Evolutionary conservation across 2,329 filamentous ascomycete genomes (phyloP).

Genomic region (Pseudopithomyces chartarum): DNA sequence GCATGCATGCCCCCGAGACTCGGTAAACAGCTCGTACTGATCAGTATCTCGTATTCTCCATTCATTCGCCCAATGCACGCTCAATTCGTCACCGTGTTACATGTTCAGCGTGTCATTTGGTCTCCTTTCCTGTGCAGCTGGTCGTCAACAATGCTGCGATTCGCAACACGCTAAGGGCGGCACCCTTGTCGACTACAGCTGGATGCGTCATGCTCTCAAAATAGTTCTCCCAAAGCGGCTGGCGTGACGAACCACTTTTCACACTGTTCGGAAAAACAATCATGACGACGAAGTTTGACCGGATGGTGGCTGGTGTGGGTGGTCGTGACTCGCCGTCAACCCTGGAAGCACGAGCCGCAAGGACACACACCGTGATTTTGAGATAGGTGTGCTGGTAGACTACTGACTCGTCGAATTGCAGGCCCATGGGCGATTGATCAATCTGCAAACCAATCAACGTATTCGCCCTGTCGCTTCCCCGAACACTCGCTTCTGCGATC

Average conservation of each 20-base stretch:
- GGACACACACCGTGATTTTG: background rate
- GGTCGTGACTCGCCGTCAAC: background rate
- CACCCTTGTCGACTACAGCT: constrained; percentile 18
- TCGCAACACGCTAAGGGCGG: constrained; percentile 8
- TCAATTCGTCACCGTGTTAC: background rate
- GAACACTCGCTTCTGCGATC: constrained; percentile 24
- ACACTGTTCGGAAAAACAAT: background rate
- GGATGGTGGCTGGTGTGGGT: constrained; percentile 3
- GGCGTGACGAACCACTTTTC: background rate
- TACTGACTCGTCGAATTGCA: constrained; percentile 11
- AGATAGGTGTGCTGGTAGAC: background rate
- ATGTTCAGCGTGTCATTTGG: background rate
- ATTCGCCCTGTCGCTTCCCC: constrained; percentile 20
- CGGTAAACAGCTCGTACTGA: background rate
- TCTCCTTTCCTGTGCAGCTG: constrained; percentile 9
- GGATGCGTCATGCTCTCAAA: background rate
- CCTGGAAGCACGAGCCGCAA: background rate
- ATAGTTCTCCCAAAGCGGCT: constrained; percentile 1
- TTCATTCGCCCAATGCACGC: background rate
- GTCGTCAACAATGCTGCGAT: constrained; percentile 3
- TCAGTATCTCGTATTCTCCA: background rate
- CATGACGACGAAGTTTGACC: constrained; percentile 2
- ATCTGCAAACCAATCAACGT: constrained; percentile 21
- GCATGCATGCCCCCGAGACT: background rate
- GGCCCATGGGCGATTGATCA: constrained; percentile 12